A percentile compares a stretch with the other conserved stretches of the same genome.
Conservation (phyloP, 495 filamentous ascomycete species). For the Lentithecium fluviatile region DNA sequence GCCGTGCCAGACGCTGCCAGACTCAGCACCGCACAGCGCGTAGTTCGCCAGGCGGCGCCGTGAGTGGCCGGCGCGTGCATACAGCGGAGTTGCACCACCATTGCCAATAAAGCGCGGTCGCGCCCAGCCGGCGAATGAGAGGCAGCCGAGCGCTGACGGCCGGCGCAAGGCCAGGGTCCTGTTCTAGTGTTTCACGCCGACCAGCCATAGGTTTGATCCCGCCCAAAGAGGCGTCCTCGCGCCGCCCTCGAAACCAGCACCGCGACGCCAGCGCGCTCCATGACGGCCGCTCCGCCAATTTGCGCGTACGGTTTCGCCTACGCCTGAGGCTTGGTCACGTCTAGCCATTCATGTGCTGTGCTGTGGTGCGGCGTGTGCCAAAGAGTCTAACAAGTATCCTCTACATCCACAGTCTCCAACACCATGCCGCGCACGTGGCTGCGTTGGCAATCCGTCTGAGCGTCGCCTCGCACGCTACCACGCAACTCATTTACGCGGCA, state of each 20-base stretch:
- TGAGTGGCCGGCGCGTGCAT: conserved; percentile 7
- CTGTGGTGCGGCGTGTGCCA: no score
- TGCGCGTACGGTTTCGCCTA: no score
- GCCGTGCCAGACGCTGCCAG: neutral
- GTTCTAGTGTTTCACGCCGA: conserved; percentile 26
- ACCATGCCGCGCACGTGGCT: no score
- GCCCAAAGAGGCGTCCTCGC: conserved; percentile 11
- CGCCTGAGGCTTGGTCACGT: no score
- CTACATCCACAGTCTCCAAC: no score
- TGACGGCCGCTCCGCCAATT: no score
- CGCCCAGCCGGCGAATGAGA: conserved; percentile 12
- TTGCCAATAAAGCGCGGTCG: conserved; percentile 23
- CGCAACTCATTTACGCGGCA: no score
- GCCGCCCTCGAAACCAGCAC: conserved; percentile 2
- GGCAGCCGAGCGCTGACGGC: neutral
- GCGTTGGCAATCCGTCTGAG: no score
- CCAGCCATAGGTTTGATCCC: conserved; percentile 15
- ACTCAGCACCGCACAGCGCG: conserved; percentile 19
- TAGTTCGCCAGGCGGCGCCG: neutral
- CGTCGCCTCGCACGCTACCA: no score
- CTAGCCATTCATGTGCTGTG: no score
- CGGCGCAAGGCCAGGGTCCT: conserved; percentile 3
- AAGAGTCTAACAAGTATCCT: no score
- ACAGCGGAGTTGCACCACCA: conserved; percentile 18
- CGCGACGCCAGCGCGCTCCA: neutral